Conservation (phyloP, 306 rosid species). For the Potentilla sterilis region DNA sequence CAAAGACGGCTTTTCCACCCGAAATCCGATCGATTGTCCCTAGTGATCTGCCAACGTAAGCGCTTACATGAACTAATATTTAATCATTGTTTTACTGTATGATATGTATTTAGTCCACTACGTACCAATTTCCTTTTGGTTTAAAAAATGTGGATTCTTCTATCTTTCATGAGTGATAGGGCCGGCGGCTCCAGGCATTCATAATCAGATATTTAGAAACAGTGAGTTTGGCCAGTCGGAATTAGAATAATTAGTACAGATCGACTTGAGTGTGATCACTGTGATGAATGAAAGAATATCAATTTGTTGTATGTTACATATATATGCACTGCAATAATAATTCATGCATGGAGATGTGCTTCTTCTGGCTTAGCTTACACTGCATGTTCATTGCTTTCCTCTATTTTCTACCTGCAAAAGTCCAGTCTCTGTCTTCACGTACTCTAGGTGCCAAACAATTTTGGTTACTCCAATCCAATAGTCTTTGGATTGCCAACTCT, state of each 20-base stretch:
- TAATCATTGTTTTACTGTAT: background rate
- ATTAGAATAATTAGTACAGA: background rate
- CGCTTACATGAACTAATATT: slow-evolving; percentile 7
- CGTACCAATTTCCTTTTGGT: background rate
- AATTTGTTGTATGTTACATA: too few relatives aligned
- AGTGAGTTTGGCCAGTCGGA: background rate
- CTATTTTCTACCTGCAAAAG: background rate
- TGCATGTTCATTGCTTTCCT: background rate
- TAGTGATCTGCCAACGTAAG: slow-evolving; percentile 8
- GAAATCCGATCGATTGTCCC: background rate
- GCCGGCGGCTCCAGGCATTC: background rate
- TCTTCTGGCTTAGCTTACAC: background rate
- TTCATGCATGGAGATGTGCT: too few relatives aligned
- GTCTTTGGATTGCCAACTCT: background rate
- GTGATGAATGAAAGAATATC: too few relatives aligned
- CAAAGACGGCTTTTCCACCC: background rate
- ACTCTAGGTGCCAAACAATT: background rate
- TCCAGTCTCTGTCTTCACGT: background rate
- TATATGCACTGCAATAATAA: too few relatives aligned
- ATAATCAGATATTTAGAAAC: background rate
- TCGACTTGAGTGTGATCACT: background rate
- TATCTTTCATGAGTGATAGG: background rate
- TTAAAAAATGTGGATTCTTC: background rate
- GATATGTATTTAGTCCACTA: background rate
- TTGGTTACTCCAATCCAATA: background rate